These are phyloP conservation scores for Tetracladium marchalianum DNA, from an alignment of 495 filamentous ascomycete genomes.

Conservation along the genomic window DNA sequence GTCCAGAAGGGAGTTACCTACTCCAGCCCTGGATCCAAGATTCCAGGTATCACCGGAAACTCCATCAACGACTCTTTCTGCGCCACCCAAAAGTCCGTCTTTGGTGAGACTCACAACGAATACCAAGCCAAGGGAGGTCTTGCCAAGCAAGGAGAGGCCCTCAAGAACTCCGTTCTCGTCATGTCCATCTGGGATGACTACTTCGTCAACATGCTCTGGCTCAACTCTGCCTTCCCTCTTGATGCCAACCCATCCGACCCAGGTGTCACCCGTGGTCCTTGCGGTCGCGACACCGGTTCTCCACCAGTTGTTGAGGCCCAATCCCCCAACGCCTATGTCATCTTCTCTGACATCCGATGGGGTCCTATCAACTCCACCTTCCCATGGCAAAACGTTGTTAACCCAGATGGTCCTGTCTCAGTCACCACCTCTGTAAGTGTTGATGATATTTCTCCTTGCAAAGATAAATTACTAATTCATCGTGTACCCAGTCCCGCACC, in stretches of 20 bases:
- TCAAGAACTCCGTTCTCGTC: constrained; percentile 58
- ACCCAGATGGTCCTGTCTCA: not conserved
- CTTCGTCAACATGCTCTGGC: constrained; percentile 72
- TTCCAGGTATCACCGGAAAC: constrained; percentile 45
- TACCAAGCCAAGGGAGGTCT: constrained; percentile 49
- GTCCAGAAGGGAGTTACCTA: constrained; percentile 14
- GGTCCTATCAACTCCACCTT: constrained; percentile 54
- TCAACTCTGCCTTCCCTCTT: constrained; percentile 66
- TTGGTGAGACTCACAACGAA: constrained; percentile 42
- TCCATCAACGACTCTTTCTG: constrained; percentile 50
- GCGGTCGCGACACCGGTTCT: constrained; percentile 48
- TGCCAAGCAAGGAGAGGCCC: constrained; percentile 40
- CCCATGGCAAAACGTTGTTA: not conserved
- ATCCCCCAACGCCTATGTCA: constrained; percentile 45
- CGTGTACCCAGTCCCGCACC: too few relatives aligned
- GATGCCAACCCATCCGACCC: constrained; percentile 38
- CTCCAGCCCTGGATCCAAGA: constrained; percentile 32
- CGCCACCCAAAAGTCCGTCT: constrained; percentile 46
- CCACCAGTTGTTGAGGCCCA: constrained; percentile 49
- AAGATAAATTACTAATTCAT: too few relatives aligned
- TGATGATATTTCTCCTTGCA: too few relatives aligned
- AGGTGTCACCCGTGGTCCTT: constrained; percentile 63
- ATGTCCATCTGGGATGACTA: constrained; percentile 68
- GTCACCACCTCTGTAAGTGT: too few relatives aligned
- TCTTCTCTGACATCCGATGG: constrained; percentile 57